Percentiles rank a stretch among this genome's conserved stretches.
phyloP scores from a whole-genome alignment of 352 stramenopile genomes.

The Globisporangium nodosum region DNA sequence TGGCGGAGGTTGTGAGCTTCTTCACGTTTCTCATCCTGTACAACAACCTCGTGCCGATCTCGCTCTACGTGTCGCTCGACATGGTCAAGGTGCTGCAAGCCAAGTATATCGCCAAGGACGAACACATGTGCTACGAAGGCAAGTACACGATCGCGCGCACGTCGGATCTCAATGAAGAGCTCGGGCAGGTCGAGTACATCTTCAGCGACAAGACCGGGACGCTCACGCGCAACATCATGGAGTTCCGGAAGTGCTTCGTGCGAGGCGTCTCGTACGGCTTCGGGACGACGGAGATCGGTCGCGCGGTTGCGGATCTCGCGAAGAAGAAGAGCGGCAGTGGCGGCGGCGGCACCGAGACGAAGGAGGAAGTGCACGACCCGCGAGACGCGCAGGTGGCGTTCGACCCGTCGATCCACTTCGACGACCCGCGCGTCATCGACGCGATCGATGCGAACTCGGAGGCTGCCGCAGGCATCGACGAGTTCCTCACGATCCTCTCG shows the following conservation, averaged over 20 bases:
- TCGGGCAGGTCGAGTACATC: conserved; percentile 96
- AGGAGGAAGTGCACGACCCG: conserved; percentile 25
- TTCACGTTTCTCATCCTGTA: conserved; percentile 96
- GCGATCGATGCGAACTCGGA: conserved; percentile 23
- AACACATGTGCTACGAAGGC: conserved; percentile 82
- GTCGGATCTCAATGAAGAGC: conserved; percentile 89
- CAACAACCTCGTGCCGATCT: conserved; percentile 97
- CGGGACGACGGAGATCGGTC: conserved; percentile 74
- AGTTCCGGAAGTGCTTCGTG: conserved; percentile 91
- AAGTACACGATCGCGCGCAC: conserved; percentile 80
- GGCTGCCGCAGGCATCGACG: conserved; percentile 33
- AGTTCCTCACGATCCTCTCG: conserved; percentile 66
- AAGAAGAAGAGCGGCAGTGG: conserved; percentile 12
- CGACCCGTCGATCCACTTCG: conserved; percentile 62
- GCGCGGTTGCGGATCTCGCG: conserved; percentile 43
- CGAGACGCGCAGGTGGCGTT: conserved; percentile 53
- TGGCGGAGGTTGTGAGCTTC: conserved; percentile 68
- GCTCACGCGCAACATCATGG: conserved; percentile 98
- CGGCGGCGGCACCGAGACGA: conserved; percentile 2
- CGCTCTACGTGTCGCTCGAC: conserved; percentile 96
- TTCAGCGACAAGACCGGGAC: conserved; percentile 99
- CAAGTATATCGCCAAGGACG: conserved; percentile 59
- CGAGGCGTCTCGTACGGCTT: conserved; percentile 79
- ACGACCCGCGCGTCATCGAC: conserved; percentile 57
- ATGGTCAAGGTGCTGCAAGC: conserved; percentile 88